phyloP scores from a whole-genome alignment of 148 eudicot species.

The Fagopyrum tataricum region DNA sequence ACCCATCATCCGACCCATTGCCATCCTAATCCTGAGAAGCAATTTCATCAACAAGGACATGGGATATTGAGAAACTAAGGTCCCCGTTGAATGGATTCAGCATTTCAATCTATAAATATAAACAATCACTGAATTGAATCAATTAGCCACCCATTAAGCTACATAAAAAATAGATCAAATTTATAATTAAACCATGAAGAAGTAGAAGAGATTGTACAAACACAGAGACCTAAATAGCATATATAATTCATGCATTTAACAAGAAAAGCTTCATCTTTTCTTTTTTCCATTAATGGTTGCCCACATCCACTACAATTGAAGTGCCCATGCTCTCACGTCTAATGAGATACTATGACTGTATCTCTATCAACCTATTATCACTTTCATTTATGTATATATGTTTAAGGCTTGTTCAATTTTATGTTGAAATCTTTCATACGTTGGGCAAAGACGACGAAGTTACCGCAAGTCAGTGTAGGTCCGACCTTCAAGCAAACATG shows the following conservation, averaged over 20 bases:
- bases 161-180: background rate
- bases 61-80: conserved; percentile 36
- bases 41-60: conserved; percentile 19
- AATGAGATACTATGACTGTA: conserved; percentile 63
- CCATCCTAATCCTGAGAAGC: too few species aligned
- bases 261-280: too few species aligned
- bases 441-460: conserved; percentile 60
- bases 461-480: conserved; percentile 76
- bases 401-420: background rate
- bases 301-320: conserved; percentile 45
- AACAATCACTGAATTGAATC: background rate
- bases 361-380: conserved; percentile 10
- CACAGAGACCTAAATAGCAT: too few species aligned
- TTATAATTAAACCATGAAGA: background rate
- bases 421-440: too few species aligned
- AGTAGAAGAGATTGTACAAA: too few species aligned
- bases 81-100: conserved; percentile 71
- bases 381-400: background rate
- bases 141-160: background rate
- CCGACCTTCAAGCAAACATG: conserved; percentile 77
- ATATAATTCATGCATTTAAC: too few species aligned
- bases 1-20: too few species aligned
- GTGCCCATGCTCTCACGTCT: conserved; percentile 56
- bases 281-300: too few species aligned
- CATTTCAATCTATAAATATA: conserved; percentile 49